phyloP scores from a whole-genome alignment of 2,329 filamentous ascomycete genomes.

The Phialocephala subalpina region DNA sequence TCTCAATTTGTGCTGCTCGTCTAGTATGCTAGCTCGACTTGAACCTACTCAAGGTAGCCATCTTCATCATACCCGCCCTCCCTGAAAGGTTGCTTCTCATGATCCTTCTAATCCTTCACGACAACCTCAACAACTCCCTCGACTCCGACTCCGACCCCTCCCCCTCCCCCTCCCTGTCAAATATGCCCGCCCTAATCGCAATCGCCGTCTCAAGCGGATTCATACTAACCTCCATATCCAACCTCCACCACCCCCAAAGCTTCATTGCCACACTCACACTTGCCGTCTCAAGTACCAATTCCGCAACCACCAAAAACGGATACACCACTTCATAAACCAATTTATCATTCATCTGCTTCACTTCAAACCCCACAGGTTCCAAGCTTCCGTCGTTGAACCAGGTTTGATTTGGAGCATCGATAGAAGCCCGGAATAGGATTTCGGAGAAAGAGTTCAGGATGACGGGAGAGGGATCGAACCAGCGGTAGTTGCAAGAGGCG shows the following conservation, averaged over 20 bases:
- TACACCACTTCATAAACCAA: slow-evolving; percentile 1
- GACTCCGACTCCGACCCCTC: neutral
- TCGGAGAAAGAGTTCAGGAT: neutral
- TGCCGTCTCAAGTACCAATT: neutral
- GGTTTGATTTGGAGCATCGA: neutral
- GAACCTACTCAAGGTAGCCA: neutral
- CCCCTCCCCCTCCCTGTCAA: neutral
- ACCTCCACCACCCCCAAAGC: slow-evolving; percentile 1
- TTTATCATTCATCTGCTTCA: neutral
- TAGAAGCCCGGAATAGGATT: neutral
- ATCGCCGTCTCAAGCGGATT: slow-evolving; percentile 10
- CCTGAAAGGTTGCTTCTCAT: too few relatives aligned
- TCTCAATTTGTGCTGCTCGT: neutral
- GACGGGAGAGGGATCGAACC: neutral
- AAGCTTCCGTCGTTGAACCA: neutral
- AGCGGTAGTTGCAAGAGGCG: neutral
- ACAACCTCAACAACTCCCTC: neutral
- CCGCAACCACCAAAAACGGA: neutral
- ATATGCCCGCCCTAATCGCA: neutral
- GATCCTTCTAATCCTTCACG: too few relatives aligned
- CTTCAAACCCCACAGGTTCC: neutral
- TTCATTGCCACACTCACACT: neutral
- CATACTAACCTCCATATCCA: neutral
- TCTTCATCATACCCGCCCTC: neutral
- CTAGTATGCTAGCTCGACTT: neutral